Conservation (phyloP, 768 basidiomycete genomes). For the Phylloporus scabripes region DNA sequence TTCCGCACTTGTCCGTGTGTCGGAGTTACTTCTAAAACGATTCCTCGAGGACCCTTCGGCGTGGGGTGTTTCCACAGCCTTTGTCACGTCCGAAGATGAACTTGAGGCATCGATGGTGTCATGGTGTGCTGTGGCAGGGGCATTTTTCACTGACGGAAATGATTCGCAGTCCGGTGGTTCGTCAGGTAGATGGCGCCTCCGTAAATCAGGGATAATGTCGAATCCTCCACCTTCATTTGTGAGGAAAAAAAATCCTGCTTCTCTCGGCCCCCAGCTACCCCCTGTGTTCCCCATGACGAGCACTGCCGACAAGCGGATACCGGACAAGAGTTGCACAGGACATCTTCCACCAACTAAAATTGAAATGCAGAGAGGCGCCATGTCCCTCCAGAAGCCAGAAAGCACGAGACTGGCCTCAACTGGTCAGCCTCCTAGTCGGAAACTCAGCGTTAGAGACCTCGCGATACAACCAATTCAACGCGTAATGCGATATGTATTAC, state of each 20-base stretch:
- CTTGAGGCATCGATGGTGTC: conserved; percentile 52
- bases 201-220: conserved; percentile 12
- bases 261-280: conserved; percentile 9
- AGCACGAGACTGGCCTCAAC: neutral
- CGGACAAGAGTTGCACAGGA: conserved; percentile 3
- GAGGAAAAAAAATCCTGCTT: conserved; percentile 4
- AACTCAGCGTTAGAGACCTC: conserved; percentile 44
- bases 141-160: conserved; percentile 34
- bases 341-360: neutral
- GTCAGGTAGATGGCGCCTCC: conserved; percentile 21
- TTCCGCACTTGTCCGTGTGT: conserved; percentile 45
- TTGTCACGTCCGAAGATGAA: conserved; percentile 47
- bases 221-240: conserved; percentile 3
- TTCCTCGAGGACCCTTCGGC: conserved; percentile 61
- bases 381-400: neutral
- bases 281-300: conserved; percentile 7
- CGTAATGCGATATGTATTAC: conserved; percentile 56
- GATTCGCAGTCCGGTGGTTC: conserved; percentile 8
- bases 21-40: conserved; percentile 43
- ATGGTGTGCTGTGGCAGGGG: conserved; percentile 37
- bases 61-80: conserved; percentile 57
- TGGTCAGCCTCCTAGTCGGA: conserved; percentile 14
- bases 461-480: conserved; percentile 62
- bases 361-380: neutral
- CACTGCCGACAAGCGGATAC: neutral